Percentiles rank a stretch among this genome's conserved stretches.
phyloP scores from a whole-genome alignment of 73 alveolate genomes.

The Stentor roeselii region DNA sequence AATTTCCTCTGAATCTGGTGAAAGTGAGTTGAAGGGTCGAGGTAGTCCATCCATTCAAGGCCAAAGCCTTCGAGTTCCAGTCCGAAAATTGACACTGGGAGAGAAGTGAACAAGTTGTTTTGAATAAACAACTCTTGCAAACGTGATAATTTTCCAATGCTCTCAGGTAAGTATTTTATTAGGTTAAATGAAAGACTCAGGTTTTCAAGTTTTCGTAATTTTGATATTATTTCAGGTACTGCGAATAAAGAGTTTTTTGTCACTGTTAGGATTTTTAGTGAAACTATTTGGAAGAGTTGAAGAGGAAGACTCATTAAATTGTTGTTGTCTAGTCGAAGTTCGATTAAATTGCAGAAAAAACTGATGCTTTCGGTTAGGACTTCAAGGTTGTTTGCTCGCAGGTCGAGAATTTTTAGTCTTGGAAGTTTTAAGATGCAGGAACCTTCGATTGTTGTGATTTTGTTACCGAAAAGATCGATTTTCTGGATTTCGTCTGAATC shows the following conservation, averaged over 20 bases:
- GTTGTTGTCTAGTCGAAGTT: constrained; percentile 6
- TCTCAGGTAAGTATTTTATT: not conserved
- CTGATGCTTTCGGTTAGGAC: not conserved
- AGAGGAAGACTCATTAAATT: not conserved
- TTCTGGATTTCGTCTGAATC: not conserved
- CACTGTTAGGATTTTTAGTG: not conserved
- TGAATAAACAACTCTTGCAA: not conserved
- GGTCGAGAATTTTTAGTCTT: not conserved
- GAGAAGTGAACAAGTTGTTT: not conserved
- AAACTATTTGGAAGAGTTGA: not conserved
- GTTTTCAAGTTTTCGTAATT: not conserved
- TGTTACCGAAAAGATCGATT: not conserved
- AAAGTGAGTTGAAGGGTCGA: not conserved
- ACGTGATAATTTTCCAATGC: not conserved
- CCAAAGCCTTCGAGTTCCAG: not conserved
- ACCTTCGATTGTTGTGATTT: not conserved
- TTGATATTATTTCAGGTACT: not conserved
- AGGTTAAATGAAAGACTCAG: not conserved
- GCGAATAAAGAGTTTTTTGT: not conserved
- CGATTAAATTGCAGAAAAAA: not conserved
- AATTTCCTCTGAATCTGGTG: too few relatives aligned
- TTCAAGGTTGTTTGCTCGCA: not conserved
- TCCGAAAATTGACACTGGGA: not conserved
- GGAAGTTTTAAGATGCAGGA: not conserved
- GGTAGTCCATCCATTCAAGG: constrained; percentile 11